Base-by-base conservation (phyloP, 208 protist species). In the Jaenimonas drosophilae region DNA sequence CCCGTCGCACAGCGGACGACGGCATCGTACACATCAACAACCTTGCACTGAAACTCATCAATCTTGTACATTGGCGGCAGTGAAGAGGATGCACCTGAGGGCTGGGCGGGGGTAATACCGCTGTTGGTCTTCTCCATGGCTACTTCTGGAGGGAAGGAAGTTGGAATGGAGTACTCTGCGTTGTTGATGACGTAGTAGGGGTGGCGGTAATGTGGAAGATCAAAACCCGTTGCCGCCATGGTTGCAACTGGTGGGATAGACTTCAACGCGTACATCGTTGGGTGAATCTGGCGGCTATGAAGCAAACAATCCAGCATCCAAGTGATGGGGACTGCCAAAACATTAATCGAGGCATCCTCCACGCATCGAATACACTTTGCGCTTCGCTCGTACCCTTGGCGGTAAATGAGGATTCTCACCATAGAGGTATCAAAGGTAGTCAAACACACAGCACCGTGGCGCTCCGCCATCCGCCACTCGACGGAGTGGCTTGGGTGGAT, bases 391-490 rank as follows among this genome's bases (percentile, higher is more conserved):
- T 94, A 94, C 31, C 85, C 85, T 7, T 70, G 64, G 23, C 85
- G 74, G 63, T 90, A 94, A 20, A 94, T 21, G 32, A 94, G 63
- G 21, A 87, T 16, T 50, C 76, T 94, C 11, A 87, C 63, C 0
- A 64, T 23, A 4, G 29, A 37, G n/a, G 66, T 50, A 50, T 90
- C 76, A 51, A 90, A 89, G 17, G 59, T 39, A 24, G 37, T 45
- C 33, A 70, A 53, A 65, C 80, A 88, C 31, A 61, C 64, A 2
- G 85, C 85, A 19, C 85, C 85, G 51, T 94, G 85, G 3, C 80
- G 69, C 64, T 94, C 80, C 21, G 80, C 80, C 85, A 94, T 90
- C 38, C 85, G 80, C 81, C 85, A 94, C 67, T 94, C 85, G 14
- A 90, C 70, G 11, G 78, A 64, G 51, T 94, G 85, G 53, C 80